These are phyloP conservation scores for Naganishia liquefaciens DNA, from an alignment of 1,284 basidiomycete species.

Conservation along the genomic window DNA sequence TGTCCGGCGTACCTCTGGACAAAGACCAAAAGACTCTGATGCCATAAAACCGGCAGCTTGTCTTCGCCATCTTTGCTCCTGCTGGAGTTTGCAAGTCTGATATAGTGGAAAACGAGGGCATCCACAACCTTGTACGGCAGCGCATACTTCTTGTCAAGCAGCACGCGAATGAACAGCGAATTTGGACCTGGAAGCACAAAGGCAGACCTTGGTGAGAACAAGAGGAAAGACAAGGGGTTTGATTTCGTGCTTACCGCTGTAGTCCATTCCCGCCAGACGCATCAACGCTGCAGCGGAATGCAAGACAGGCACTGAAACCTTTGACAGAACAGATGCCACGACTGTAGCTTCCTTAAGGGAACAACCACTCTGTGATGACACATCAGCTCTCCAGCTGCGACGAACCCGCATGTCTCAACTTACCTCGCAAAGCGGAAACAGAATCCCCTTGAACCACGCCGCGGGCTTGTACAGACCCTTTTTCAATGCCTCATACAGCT, in stretches of 20 bases:
- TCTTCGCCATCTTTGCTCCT: slow-evolving; percentile 62
- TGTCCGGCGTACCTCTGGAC: slow-evolving; percentile 68
- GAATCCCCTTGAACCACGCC: slow-evolving; percentile 97
- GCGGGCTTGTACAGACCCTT: slow-evolving; percentile 93
- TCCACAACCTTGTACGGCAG: slow-evolving; percentile 98
- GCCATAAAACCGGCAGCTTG: slow-evolving; percentile 93
- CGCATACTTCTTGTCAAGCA: slow-evolving; percentile 98
- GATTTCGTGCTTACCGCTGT: slow-evolving; percentile 64
- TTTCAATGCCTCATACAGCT: slow-evolving; percentile 90
- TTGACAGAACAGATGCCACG: slow-evolving; percentile 85
- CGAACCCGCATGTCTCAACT: slow-evolving; percentile 41
- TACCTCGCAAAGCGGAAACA: slow-evolving; percentile 93
- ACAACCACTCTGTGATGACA: slow-evolving; percentile 64
- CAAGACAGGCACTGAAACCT: slow-evolving; percentile 89
- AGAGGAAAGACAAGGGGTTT: neutral
- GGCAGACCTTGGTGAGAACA: neutral
- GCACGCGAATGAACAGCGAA: slow-evolving; percentile 93
- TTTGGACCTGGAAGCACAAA: slow-evolving; percentile 70
- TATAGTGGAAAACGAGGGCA: slow-evolving; percentile 95
- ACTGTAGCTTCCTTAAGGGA: slow-evolving; percentile 95
- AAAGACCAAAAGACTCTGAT: slow-evolving; percentile 94
- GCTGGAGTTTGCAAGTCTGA: slow-evolving; percentile 88
- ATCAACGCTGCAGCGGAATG: slow-evolving; percentile 95
- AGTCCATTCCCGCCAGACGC: slow-evolving; percentile 94
- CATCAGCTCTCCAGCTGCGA: slow-evolving; percentile 6